These are phyloP conservation scores for Geosmithia putterillii DNA, from an alignment of 2,329 filamentous ascomycete species.

Conservation along the genomic window DNA sequence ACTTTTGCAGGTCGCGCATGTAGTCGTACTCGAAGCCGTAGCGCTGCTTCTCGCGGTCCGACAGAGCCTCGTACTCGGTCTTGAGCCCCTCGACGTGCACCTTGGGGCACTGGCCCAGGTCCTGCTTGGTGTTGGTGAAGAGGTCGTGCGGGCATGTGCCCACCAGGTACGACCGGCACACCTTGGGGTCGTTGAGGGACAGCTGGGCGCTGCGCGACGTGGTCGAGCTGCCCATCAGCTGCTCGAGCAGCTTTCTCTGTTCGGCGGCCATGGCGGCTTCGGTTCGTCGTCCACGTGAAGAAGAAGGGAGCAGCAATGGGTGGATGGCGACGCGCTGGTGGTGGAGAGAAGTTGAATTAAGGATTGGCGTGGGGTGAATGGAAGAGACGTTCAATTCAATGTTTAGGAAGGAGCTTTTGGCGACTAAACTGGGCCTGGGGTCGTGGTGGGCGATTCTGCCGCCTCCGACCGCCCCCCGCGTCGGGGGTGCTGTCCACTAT, in stretches of 20 bases:
- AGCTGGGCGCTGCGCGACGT: constrained; percentile 68
- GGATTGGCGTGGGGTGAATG: not conserved
- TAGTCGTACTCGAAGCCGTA: constrained; percentile 96
- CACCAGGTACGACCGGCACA: constrained; percentile 86
- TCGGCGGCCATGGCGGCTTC: constrained; percentile 68
- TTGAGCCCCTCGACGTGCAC: constrained; percentile 83
- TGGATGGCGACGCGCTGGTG: too few species aligned
- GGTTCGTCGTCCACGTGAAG: not conserved
- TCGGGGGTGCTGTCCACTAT: too few species aligned
- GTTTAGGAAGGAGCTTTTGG: not conserved
- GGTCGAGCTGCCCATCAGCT: constrained; percentile 74
- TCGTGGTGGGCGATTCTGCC: too few species aligned
- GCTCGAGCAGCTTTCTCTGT: constrained; percentile 96
- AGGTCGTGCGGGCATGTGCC: constrained; percentile 96
- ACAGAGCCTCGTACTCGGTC: constrained; percentile 69
- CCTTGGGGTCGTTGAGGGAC: constrained; percentile 80
- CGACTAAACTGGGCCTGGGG: too few species aligned
- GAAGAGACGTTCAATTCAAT: not conserved
- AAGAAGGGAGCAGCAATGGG: not conserved
- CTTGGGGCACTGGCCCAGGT: constrained; percentile 80
- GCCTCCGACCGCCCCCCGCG: not conserved
- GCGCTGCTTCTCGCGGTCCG: constrained; percentile 58
- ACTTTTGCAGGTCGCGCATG: constrained; percentile 87
- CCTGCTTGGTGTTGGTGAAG: constrained; percentile 98
- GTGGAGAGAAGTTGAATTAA: too few species aligned